Conservation (phyloP, 2,329 filamentous ascomycete genomes). For the Lachnellula arida region DNA sequence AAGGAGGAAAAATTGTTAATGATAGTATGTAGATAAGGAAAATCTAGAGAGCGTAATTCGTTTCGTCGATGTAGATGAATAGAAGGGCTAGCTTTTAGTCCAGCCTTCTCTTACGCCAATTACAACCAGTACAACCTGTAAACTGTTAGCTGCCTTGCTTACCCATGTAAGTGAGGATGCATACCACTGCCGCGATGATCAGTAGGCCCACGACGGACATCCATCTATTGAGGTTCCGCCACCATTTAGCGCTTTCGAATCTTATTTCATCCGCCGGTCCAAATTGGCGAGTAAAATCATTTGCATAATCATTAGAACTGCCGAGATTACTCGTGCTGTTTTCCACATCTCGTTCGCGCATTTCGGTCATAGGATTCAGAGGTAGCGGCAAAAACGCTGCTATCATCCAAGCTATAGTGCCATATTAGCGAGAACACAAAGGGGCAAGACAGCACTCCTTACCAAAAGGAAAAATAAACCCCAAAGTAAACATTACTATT, state of each 20-base stretch:
- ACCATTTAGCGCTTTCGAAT: constrained; percentile 57
- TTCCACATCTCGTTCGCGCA: constrained; percentile 41
- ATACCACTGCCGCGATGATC: constrained; percentile 49
- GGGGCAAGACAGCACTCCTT: constrained; percentile 32
- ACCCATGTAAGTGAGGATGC: neutral
- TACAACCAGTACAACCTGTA: constrained; percentile 27
- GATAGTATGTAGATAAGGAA: neutral
- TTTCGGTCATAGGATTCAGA: constrained; percentile 46
- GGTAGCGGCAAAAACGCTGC: constrained; percentile 72
- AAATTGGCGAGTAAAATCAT: constrained; percentile 27
- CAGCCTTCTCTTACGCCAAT: constrained; percentile 22
- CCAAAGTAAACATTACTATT: constrained; percentile 67
- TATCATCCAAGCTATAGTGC: constrained; percentile 66
- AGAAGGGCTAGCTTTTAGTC: constrained; percentile 1
- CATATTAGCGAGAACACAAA: constrained; percentile 5
- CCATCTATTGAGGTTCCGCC: constrained; percentile 57
- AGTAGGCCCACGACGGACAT: constrained; percentile 54
- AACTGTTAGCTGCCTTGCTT: constrained; percentile 1
- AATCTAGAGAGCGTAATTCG: neutral
- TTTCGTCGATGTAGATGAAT: neutral
- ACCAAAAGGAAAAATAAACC: constrained; percentile 74
- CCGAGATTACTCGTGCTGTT: constrained; percentile 30
- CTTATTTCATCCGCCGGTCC: constrained; percentile 30
- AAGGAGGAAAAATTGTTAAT: neutral
- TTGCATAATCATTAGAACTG: constrained; percentile 15